Base-by-base conservation (phyloP, 805 yeast genomes). In the Yamadazyma insecticola region DNA sequence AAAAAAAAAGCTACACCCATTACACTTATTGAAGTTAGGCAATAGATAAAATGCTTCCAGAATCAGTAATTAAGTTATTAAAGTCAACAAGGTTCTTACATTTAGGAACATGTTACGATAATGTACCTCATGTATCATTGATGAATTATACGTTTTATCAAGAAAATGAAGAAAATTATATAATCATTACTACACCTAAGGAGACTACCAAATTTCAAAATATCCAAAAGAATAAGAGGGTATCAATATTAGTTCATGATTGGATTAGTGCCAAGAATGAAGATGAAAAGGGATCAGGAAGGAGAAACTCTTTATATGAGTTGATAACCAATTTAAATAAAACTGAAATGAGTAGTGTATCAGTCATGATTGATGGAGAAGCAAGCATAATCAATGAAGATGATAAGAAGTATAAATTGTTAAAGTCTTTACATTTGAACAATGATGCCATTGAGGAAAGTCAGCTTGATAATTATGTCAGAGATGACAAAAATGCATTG, bases 201-300 rank as follows among this genome's bases (percentile, higher is more conserved):
- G 59, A 71, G 32, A 86, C 97, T 7, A 76, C 76, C 37, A 90
- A 89, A 58, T 85, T 72, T 55, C 57, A 68, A 21, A 89, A 90
- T 57, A 73, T 90, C 30, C 40, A 54, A 10, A 56, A 58, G 22
- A 90, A 90, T 51, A 88, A 90, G 6, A 70, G 74, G 24, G 96
- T 90, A 5, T 81, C 96, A 0, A 53, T 90, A 26, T 65, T 90
- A 37, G 76, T 90, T 25, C 97, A 90, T 52, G 97, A 90, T 48
- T 89, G 96, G 96, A 73, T 82, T 11, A 72, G 86, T 1, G 76
- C 82, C 4, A 35, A 28, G 20, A 69, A 70, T 46, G 55, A 60
- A 23, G 36, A 48, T 2, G 45, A 52, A 3, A 39, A 19, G 26
- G 52, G 32, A 9, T 30, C 33, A 4, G 30, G 35, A 28, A 43